A percentile compares a stretch with the other conserved stretches of the same genome.
Evolutionary conservation across 1,284 basidiomycete genomes (phyloP).

Genomic region (Mycena citricolor): DNA sequence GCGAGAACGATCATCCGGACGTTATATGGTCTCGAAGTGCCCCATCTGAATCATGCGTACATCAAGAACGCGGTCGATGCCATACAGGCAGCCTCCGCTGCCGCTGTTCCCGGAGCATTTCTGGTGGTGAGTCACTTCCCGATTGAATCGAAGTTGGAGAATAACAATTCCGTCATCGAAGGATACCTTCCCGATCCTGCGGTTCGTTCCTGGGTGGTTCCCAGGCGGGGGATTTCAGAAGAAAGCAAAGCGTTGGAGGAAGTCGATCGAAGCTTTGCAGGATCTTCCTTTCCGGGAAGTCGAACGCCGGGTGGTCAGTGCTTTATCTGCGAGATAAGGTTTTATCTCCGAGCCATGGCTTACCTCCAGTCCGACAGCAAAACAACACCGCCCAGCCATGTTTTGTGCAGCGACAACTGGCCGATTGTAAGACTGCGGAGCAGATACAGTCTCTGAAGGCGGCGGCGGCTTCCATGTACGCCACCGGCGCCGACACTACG

Average conservation of each 20-base stretch:
- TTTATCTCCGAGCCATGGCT: too few species aligned
- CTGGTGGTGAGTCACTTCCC: conserved; percentile 19
- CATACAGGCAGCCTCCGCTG: not conserved
- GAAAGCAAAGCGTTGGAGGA: conserved; percentile 1
- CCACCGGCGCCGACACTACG: conserved; percentile 9
- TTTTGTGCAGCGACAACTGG: not conserved
- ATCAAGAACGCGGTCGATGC: not conserved
- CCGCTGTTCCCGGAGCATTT: conserved; percentile 5
- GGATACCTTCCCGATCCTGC: conserved; percentile 5
- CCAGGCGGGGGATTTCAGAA: conserved; percentile 31
- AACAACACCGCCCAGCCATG: too few species aligned
- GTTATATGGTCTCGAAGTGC: conserved; percentile 30
- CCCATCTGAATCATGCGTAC: conserved; percentile 18
- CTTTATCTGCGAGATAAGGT: not conserved
- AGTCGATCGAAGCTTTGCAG: conserved; percentile 24
- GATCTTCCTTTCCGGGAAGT: conserved; percentile 29
- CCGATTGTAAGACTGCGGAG: not conserved
- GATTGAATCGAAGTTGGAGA: not conserved
- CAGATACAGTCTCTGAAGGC: not conserved
- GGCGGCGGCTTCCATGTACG: not conserved
- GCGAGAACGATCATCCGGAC: conserved; percentile 28
- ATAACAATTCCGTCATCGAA: not conserved
- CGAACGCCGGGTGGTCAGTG: conserved; percentile 11
- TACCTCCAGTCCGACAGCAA: too few species aligned
- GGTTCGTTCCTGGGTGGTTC: conserved; percentile 29